Evolutionary conservation across 2,329 filamentous ascomycete genomes (phyloP).

Genomic region (Epichloe amarillans): DNA sequence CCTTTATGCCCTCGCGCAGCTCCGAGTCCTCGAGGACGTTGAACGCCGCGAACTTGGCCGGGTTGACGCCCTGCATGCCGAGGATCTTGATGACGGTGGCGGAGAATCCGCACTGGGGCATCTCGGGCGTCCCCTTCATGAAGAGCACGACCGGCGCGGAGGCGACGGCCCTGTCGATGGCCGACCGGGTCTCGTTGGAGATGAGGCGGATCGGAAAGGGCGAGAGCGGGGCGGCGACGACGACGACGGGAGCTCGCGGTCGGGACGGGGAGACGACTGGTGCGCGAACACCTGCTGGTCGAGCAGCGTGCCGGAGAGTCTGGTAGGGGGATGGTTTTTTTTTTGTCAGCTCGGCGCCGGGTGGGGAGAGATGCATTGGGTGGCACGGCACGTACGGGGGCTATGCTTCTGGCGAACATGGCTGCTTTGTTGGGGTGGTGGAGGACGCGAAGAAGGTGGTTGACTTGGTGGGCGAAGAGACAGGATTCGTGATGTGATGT

Average conservation of each 20-base stretch:
- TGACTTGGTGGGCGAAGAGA: no score
- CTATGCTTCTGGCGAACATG: conserved; percentile 15
- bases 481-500: neutral
- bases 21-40: conserved; percentile 91
- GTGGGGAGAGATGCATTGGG: no score
- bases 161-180: conserved; percentile 80
- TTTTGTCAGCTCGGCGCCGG: neutral
- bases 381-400: conserved; percentile 11
- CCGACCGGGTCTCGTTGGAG: conserved; percentile 63
- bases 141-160: conserved; percentile 91
- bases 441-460: no score
- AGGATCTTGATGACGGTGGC: conserved; percentile 90
- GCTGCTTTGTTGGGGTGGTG: neutral
- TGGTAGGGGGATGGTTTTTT: conserved; percentile 8
- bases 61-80: conserved; percentile 87
- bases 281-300: conserved; percentile 9
- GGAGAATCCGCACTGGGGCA: conserved; percentile 93
- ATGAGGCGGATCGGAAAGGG: conserved; percentile 50
- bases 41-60: conserved; percentile 92
- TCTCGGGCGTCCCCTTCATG: conserved; percentile 98
- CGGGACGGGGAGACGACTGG: conserved; percentile 5
- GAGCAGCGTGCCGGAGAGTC: conserved; percentile 25
- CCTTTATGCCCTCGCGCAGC: conserved; percentile 84
- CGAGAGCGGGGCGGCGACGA: neutral
- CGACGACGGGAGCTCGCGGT: conserved; percentile 12